A percentile compares a stretch with the other conserved stretches of the same genome.
phyloP scores from a whole-genome alignment of 306 rosid species.

The Astragalus membranaceus region DNA sequence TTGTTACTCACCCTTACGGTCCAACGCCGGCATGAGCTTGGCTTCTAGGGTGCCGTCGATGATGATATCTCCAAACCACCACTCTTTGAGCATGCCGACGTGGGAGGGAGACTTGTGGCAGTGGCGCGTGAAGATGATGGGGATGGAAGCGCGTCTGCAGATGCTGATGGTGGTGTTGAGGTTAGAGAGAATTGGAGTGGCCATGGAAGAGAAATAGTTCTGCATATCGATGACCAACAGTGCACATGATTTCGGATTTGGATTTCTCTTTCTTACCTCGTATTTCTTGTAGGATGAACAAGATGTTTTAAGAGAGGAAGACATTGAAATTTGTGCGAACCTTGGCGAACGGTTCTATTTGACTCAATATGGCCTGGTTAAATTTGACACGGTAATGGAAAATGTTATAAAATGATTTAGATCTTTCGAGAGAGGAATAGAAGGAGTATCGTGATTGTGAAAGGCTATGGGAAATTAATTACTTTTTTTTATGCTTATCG shows the following conservation, averaged over 20 bases:
- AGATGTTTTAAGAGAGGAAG: not conserved
- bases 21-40: slow-evolving; percentile 39
- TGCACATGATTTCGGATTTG: slow-evolving; percentile 44
- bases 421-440: no score
- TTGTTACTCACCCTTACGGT: not conserved
- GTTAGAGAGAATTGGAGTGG: slow-evolving; percentile 40
- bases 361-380: no score
- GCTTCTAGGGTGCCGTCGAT: slow-evolving; percentile 48
- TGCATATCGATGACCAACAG: slow-evolving; percentile 64
- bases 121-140: slow-evolving; percentile 74
- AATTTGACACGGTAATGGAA: no score
- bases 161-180: slow-evolving; percentile 55
- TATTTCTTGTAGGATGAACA: slow-evolving; percentile 32
- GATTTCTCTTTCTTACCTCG: slow-evolving; percentile 46
- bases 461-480: no score
- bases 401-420: no score
- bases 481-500: no score
- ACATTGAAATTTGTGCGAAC: not conserved
- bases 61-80: slow-evolving; percentile 61
- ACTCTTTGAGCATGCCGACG: slow-evolving; percentile 51
- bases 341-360: no score
- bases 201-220: slow-evolving; percentile 49
- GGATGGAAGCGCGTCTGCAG: slow-evolving; percentile 58
- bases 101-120: slow-evolving; percentile 41
- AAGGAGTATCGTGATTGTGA: no score